phyloP scores from a whole-genome alignment of 139 green algal species.

The Dunaliella primolecta region DNA sequence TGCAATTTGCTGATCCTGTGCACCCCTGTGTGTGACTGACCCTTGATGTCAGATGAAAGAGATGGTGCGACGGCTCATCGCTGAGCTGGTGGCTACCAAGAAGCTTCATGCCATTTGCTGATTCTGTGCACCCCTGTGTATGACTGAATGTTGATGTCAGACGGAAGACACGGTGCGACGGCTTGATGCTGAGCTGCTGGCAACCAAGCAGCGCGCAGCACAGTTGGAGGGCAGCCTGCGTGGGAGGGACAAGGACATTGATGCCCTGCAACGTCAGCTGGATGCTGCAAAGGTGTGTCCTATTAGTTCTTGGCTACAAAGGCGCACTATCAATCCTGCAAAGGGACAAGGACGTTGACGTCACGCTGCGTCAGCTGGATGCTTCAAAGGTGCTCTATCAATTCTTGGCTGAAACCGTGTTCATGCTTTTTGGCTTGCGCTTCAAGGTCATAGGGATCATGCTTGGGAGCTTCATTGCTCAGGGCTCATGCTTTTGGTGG shows the following conservation, averaged over 20 bases:
- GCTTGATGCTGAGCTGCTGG: conserved; percentile 21
- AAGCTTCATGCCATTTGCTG: no score
- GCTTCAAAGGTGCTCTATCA: background rate
- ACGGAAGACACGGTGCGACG: conserved; percentile 27
- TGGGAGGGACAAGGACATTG: conserved; percentile 25
- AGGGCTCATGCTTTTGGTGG: no score
- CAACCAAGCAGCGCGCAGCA: background rate
- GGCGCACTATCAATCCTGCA: background rate
- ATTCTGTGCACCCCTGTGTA: no score
- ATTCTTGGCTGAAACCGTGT: background rate
- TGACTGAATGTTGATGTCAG: conserved; percentile 1
- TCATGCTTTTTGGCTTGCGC: background rate
- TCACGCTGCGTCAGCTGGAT: background rate
- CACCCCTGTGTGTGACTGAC: no score
- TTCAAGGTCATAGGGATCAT: background rate
- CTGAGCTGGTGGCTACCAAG: no score
- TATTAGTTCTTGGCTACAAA: no score
- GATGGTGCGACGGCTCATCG: no score
- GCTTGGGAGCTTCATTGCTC: background rate
- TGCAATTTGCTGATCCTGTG: no score
- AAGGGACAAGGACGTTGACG: background rate
- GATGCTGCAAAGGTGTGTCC: conserved; percentile 1
- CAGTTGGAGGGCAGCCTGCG: conserved; percentile 24
- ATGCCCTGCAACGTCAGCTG: conserved; percentile 18
- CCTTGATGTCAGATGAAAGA: no score